Evolutionary conservation across 345 rosid genomes (phyloP), one percentile per base, ranked within the genome.

Genomic region (Rhodamnia rubescens): DNA sequence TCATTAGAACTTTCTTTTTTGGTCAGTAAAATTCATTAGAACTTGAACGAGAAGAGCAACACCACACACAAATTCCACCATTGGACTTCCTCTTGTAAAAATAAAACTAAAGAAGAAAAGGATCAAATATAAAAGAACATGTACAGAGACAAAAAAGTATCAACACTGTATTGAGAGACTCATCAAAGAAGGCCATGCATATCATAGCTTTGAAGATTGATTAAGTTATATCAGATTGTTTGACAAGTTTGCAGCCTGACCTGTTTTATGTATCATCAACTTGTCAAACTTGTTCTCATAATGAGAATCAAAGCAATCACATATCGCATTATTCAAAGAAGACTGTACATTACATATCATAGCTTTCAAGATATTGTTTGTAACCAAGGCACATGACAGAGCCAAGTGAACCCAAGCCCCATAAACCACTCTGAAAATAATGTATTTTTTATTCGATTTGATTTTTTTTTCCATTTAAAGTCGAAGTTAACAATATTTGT

Each of bases 261-360:
- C 96, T 93, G 95, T 88, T 96, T 94, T 29, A 92, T 91, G 64
- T 95, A 58, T 97, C 96, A 86, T 97, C 99, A 82, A 91, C 89
- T 93, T 96, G 10, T 93, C 94, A 86, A 93, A 97, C 88, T 92
- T 88, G 83, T 88, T 91, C 0, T 91, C 64, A 85, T 91, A 97
- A 88, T 90, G 93, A 82, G 94, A 74, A 90, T 97, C 98, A 51
- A 97, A 97, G 88, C 95, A 97, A 49, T 94, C 92, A 85, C 91
- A 92, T 14, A 97, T 93, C n/a, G 96, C 98, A 85, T 96, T 97
- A 90, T 93, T 97, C 83, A 97, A 36, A 36, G 40, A 36, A 36
- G 40, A 36, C 40, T 3, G 3, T 36, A 36, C 40, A 36, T 36
- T 36, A 36, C 40, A 36, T 36, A 36, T 36, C 40, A 36, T 36